Conservation (phyloP, 768 basidiomycete genomes). For the Russula foetens region DNA sequence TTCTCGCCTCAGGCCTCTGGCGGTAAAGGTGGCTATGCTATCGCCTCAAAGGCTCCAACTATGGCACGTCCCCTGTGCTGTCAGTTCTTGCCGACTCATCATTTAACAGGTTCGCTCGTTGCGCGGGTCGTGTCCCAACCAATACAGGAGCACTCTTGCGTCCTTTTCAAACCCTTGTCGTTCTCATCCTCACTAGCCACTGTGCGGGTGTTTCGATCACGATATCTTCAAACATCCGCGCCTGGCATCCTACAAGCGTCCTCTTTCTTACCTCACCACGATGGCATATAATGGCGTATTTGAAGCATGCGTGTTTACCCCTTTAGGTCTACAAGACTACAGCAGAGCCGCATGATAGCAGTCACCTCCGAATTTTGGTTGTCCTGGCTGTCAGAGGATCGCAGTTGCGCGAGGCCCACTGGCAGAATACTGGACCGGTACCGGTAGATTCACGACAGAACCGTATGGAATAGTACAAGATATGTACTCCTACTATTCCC, state of each 20-base stretch:
- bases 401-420: too few species aligned
- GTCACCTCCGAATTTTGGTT: slow-evolving; percentile 63
- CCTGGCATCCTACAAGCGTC: slow-evolving; percentile 67
- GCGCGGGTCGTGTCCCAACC: slow-evolving; percentile 94
- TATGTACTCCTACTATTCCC: too few species aligned
- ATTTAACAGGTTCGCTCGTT: slow-evolving; percentile 67
- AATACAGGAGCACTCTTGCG: slow-evolving; percentile 83
- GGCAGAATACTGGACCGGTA: too few species aligned
- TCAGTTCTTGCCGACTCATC: neutral
- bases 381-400: slow-evolving; percentile 41
- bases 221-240: slow-evolving; percentile 71
- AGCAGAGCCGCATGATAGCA: too few species aligned
- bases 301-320: slow-evolving; percentile 79
- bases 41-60: slow-evolving; percentile 95
- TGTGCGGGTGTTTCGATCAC: slow-evolving; percentile 58
- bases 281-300: slow-evolving; percentile 86
- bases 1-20: slow-evolving; percentile 71
- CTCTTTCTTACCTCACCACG: slow-evolving; percentile 84
- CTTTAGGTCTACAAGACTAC: slow-evolving; percentile 51
- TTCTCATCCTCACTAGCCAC: slow-evolving; percentile 39
- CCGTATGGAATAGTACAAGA: too few species aligned
- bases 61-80: slow-evolving; percentile 46
- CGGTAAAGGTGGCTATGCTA: slow-evolving; percentile 89
- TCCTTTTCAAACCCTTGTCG: slow-evolving; percentile 62
- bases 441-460: too few species aligned